Evolutionary conservation across 2,329 filamentous ascomycete genomes (phyloP), one percentile per base, ranked within the genome.

Genomic region (Paracoccidioides lutzii): DNA sequence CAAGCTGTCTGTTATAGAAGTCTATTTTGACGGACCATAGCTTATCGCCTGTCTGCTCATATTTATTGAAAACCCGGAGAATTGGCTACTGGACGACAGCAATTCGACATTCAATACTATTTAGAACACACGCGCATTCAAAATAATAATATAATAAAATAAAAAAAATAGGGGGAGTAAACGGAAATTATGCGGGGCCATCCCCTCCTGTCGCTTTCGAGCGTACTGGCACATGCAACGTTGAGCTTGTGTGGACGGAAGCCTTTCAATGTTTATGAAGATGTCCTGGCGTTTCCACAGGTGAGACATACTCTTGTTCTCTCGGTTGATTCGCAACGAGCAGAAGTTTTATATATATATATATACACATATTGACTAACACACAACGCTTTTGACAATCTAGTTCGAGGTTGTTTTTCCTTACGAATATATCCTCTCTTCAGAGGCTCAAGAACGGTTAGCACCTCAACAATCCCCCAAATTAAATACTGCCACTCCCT

Each of bases 271-370:
- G 87, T 95, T 56, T 84, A 93, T 65, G 88, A 95, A 67, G 90
- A 96, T 68, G 71, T 95, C 53, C 78, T 95, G 56, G 89, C 89
- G 15, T 89, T 86, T 71, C 90, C 90, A 9, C 88, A 93, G 79
- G 88, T 91, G 76, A 60, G 76, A 51, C 35, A 42, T 9, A n/a
- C 3, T 40, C 33, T n/a, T 7, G 14, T n/a, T 41, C 2, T 30
- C 30, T 28, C 30, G 48, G 32, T 45, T 33, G 28, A 12, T 38
- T 15, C 32, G 15, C 9, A 32, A 51, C 9, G 15, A 38, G 7
- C 3, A 32, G 14, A 50, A 15, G 22, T 14, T 5, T 9, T 15
- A 22, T 38, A 10, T 12, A 28, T 22, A 22, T 38, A 10, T 12
- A 28, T 22, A 22, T 22, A 22, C n/a, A 22, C 22, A 22, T 22